These are phyloP conservation scores for Neurospora intermedia DNA, from an alignment of 495 filamentous ascomycete genomes.

Conservation along the genomic window DNA sequence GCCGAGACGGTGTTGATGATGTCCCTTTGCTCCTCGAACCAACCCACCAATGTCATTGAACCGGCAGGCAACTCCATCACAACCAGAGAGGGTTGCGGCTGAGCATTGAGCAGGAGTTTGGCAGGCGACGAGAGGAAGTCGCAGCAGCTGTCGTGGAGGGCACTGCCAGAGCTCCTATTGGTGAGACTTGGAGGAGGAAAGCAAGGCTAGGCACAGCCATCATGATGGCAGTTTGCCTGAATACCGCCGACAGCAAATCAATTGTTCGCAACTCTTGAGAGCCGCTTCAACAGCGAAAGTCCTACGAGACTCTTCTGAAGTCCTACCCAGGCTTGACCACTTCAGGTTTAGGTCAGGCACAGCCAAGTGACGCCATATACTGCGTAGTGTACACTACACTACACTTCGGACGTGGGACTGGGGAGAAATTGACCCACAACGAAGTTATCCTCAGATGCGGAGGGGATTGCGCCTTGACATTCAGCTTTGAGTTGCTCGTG, in stretches of 20 bases:
- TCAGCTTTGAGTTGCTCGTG: not conserved
- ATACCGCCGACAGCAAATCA: not conserved
- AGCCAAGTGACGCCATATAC: slow-evolving; percentile 3
- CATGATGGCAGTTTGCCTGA: not conserved
- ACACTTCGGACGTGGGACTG: slow-evolving; percentile 7
- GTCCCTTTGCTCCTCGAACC: not conserved
- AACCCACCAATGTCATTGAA: not conserved
- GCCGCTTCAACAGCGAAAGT: slow-evolving; percentile 8
- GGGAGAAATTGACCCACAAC: not conserved
- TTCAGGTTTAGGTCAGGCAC: slow-evolving; percentile 25
- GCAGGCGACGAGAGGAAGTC: not conserved
- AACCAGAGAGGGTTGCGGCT: not conserved
- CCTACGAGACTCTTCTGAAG: slow-evolving; percentile 15
- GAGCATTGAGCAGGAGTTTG: not conserved
- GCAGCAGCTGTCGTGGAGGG: not conserved
- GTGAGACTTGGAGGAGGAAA: not conserved
- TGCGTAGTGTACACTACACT: too few species aligned
- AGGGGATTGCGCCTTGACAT: not conserved
- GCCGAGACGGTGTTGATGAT: not conserved
- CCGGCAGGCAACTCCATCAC: not conserved
- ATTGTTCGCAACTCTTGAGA: not conserved
- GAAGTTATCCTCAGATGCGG: not conserved
- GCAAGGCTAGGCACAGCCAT: not conserved
- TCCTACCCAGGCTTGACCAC: slow-evolving; percentile 16
- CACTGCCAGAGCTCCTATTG: not conserved